These are phyloP conservation scores for Gymnopilus junonius DNA, from an alignment of 768 basidiomycete species.

Conservation along the genomic window DNA sequence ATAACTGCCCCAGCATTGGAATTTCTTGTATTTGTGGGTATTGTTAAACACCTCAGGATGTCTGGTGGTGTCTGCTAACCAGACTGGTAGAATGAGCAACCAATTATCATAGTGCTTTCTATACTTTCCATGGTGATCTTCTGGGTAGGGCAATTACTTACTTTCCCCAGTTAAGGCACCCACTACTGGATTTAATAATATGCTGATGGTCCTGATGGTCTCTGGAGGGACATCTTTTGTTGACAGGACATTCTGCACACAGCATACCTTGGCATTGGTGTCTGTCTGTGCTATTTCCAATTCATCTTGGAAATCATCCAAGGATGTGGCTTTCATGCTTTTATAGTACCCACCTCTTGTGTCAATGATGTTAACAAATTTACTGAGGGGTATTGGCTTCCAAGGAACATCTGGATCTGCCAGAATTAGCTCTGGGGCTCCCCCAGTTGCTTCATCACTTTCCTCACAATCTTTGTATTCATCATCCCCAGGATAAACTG, in stretches of 20 bases:
- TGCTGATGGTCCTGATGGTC: too few species aligned
- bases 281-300: not conserved
- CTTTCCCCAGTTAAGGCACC: too few species aligned
- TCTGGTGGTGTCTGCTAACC: not conserved
- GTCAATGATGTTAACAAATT: not conserved
- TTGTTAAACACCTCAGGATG: not conserved
- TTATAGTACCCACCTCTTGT: not conserved
- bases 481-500: conserved; percentile 17
- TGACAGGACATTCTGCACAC: too few species aligned
- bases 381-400: conserved; percentile 21
- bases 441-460: conserved; percentile 16
- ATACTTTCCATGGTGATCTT: too few species aligned
- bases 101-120: too few species aligned
- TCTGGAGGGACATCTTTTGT: too few species aligned
- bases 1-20: not conserved
- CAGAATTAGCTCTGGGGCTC: conserved; percentile 28
- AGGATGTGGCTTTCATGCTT: not conserved
- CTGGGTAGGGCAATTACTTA: too few species aligned
- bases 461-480: too few species aligned
- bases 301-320: not conserved
- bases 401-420: conserved; percentile 6
- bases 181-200: too few species aligned
- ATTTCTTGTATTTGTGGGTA: not conserved
- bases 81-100: too few species aligned
- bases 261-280: too few species aligned